Conservation (phyloP, 2,329 filamentous ascomycete species). For the Cryphonectria nitschkei region DNA sequence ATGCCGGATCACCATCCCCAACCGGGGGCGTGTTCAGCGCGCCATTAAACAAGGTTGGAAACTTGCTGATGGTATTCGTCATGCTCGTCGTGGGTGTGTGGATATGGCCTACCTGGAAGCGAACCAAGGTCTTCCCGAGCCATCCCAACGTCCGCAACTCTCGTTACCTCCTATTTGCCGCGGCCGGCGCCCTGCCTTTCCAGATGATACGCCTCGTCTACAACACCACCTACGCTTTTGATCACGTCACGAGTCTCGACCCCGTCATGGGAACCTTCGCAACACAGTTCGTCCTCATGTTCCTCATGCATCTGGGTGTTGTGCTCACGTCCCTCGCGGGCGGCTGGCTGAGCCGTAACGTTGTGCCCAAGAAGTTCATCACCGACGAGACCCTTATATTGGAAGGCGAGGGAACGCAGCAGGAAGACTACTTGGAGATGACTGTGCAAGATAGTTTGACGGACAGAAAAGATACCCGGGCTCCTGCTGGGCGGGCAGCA, state of each 20-base stretch:
- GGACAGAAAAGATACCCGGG: neutral
- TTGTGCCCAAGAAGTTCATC: slow-evolving; percentile 23
- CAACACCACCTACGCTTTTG: slow-evolving; percentile 34
- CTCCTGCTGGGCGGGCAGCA: neutral
- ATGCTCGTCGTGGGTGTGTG: slow-evolving; percentile 32
- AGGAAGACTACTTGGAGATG: neutral
- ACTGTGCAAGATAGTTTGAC: neutral
- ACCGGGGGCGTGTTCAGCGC: slow-evolving; percentile 29
- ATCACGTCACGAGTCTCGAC: slow-evolving; percentile 30
- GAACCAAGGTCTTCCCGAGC: slow-evolving; percentile 20
- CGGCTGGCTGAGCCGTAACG: slow-evolving; percentile 27
- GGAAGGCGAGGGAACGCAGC: neutral
- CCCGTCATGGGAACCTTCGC: slow-evolving; percentile 33
- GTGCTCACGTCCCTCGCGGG: slow-evolving; percentile 23
- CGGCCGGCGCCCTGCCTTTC: slow-evolving; percentile 31
- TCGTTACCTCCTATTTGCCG: slow-evolving; percentile 29
- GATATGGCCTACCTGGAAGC: slow-evolving; percentile 32
- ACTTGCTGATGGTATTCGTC: slow-evolving; percentile 32
- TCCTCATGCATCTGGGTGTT: slow-evolving; percentile 31
- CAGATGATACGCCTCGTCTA: slow-evolving; percentile 32
- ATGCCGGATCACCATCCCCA: slow-evolving; percentile 30
- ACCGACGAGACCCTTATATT: neutral
- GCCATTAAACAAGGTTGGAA: slow-evolving; percentile 31
- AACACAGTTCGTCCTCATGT: slow-evolving; percentile 32
- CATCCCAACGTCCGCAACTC: slow-evolving; percentile 31